Evolutionary conservation across 306 rosid genomes (phyloP), one percentile per base, ranked within the genome.

Genomic region (Senna siamea): DNA sequence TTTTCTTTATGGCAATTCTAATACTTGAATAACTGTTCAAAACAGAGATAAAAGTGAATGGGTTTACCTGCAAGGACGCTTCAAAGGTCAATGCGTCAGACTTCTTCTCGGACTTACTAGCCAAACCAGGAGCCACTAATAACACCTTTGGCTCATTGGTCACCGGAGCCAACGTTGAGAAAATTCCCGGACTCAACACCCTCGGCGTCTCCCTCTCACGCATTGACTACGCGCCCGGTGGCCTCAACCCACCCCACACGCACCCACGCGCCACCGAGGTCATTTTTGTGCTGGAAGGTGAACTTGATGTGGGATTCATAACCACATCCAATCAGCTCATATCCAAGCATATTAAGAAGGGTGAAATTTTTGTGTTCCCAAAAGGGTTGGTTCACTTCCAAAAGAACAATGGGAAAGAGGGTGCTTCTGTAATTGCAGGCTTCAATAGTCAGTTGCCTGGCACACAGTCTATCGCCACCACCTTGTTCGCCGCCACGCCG

Each of bases 221-320:
- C 13, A 77, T 94, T 41, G 98, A 94, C 89, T 94, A 84, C 55
- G 96, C 96, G 5, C 88, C 93, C 0, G 93, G 96, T 15, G 98
- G 98, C 22, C 76, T 87, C 1, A 94, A 94, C 83, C 97, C 98
- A 5, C 96, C 98, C 0, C 98, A 94, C 94, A 89, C 96, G 0
- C 98, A 94, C 83, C 96, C 95, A 18, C 93, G 96, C 9, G 96
- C 96, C 81, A 91, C 98, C 0, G 98, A 93, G 80, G 47, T 94
- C 0, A 86, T 89, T 19, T 94, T 62, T 18, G 97, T 93, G 22
- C 90, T 91, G 0, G 79, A 85, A 41, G 98, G 96, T 0, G 58
- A 59, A 66, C 76, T 94, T n/a, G 88, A 87, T 15, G 98, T 94
- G 6, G 95, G 97, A 0, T 91, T 94, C 84, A 76, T 94, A 7